Evolutionary conservation across 2,329 filamentous ascomycete species (phyloP).

Genomic region (Aspergillus neoniger): DNA sequence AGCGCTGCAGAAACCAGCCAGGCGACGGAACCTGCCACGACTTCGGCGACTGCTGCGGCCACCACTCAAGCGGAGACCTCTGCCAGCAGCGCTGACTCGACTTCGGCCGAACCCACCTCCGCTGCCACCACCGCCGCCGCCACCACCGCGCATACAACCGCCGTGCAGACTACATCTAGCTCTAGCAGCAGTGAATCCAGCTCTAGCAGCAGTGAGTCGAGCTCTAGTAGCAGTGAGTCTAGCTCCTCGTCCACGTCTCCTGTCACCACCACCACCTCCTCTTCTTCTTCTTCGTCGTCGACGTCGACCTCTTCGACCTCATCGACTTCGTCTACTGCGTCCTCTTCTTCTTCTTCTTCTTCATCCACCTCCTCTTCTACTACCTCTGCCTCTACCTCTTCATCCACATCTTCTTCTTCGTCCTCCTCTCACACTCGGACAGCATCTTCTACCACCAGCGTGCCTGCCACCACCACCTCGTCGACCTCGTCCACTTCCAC

Average conservation of each 20-base stretch:
- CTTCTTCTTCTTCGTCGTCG: neutral
- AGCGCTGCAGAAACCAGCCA: conserved; percentile 11
- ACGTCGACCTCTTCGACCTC: neutral
- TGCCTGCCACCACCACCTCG: conserved; percentile 11
- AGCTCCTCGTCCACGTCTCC: conserved; percentile 8
- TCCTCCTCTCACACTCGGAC: conserved; percentile 13
- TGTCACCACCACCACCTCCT: neutral
- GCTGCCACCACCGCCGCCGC: conserved; percentile 20
- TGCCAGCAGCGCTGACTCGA: conserved; percentile 5
- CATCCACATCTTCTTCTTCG: conserved; percentile 8
- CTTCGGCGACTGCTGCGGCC: conserved; percentile 13
- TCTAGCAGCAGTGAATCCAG: conserved; percentile 9
- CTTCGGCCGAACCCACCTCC: conserved; percentile 14
- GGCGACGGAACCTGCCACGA: conserved; percentile 11
- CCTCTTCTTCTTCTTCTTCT: conserved; percentile 4
- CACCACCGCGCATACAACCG: conserved; percentile 21
- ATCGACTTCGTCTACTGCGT: conserved; percentile 2
- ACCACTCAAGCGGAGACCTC: conserved; percentile 13
- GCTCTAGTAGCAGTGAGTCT: conserved; percentile 13
- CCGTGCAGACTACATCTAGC: conserved; percentile 10
- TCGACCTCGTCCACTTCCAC: conserved; percentile 16
- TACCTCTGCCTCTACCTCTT: conserved; percentile 13
- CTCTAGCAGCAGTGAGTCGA: conserved; percentile 12
- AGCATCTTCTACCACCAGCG: conserved; percentile 5
- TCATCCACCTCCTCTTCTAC: neutral